A percentile compares a stretch with the other conserved stretches of the same genome.
Conservation (phyloP, 768 basidiomycete species). For the Astraeus odoratus region DNA sequence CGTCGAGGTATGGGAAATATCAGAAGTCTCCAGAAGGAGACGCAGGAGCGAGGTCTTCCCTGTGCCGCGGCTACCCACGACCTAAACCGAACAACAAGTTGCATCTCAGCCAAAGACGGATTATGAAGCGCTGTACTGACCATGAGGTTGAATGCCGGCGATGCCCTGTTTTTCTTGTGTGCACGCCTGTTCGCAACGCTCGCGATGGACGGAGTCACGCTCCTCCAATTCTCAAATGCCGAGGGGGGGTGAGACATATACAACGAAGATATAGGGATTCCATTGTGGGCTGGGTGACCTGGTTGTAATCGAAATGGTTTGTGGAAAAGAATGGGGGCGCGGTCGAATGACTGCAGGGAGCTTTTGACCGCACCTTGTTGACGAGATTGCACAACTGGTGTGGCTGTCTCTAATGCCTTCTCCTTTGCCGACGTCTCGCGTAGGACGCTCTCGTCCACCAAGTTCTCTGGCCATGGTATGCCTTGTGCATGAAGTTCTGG, state of each 20-base stretch:
- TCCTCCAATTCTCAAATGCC: constrained; percentile 54
- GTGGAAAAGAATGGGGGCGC: constrained; percentile 66
- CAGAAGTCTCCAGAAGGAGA: constrained; percentile 77
- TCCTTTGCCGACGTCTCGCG: constrained; percentile 37
- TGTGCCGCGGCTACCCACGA: constrained; percentile 72
- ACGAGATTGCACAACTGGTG: constrained; percentile 21
- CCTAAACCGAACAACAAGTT: constrained; percentile 34
- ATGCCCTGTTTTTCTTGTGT: constrained; percentile 57
- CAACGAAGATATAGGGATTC: constrained; percentile 56
- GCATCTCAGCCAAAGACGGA: constrained; percentile 3
- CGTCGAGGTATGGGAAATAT: constrained; percentile 72
- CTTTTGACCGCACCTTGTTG: constrained; percentile 66
- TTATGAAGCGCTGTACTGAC: constrained; percentile 30
- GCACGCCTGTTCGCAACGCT: constrained; percentile 41
- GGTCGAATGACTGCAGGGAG: constrained; percentile 50
- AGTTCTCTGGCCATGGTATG: constrained; percentile 79
- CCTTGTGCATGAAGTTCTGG: constrained; percentile 70
- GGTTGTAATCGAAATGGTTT: constrained; percentile 63
- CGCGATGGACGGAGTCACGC: constrained; percentile 24
- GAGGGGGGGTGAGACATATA: constrained; percentile 61
- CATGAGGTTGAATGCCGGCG: constrained; percentile 86
- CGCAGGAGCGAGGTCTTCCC: constrained; percentile 83
- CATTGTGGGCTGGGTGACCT: constrained; percentile 33
- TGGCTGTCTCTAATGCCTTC: background rate
- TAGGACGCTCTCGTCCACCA: constrained; percentile 67